Base-by-base conservation (phyloP, 805 yeast species). In the Nakazawaea wickerhamii region DNA sequence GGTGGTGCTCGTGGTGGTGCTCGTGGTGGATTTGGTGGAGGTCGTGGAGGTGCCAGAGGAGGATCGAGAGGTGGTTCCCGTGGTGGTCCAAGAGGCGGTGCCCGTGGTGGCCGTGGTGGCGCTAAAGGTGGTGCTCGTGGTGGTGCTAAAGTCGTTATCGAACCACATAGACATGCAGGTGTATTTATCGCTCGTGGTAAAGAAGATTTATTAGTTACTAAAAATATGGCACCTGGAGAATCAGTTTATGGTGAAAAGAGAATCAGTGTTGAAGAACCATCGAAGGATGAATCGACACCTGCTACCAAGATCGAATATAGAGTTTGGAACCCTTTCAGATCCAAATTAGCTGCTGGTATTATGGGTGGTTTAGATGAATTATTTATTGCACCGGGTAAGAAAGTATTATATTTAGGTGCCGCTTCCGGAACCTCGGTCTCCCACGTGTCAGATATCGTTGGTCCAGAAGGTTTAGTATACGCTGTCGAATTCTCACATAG, bases 311-410 rank as follows among this genome's bases (percentile, higher is more conserved):
- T 81, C 49, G 99, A 93, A 75, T 93, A 93, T 82, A 90, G 99
- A 79, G 99, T 93, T 55, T 93, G 99, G 99, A 93, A 93, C 73
- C 99, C 99, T 51, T 93, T 93, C 85, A 85, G 99, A 82, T 91
- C 98, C 47, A 93, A 93, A 79, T 76, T 93, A 73, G 99, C 99
- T 65, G 99, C 99, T 50, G 99, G 99, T 85, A 87, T 93, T 55
- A 86, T 93, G 88, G 99, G 99, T 73, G 99, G 99, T 84, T 72
- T 93, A 56, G 99, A 91, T 65, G 97, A 93, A 73, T 71, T 93
- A 57, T 95, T 89, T 75, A 85, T 93, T 69, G 95, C 86, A 45
- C 99, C 99, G 61, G 99, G 99, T 63, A 88, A 86, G 74, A 93
- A 93, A 75, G 98, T 93, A 42, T 75, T 93, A 51, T 93, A 93